Evolutionary conservation across 2,329 filamentous ascomycete genomes (phyloP).

Genomic region (Myriosclerotinia curreyana): DNA sequence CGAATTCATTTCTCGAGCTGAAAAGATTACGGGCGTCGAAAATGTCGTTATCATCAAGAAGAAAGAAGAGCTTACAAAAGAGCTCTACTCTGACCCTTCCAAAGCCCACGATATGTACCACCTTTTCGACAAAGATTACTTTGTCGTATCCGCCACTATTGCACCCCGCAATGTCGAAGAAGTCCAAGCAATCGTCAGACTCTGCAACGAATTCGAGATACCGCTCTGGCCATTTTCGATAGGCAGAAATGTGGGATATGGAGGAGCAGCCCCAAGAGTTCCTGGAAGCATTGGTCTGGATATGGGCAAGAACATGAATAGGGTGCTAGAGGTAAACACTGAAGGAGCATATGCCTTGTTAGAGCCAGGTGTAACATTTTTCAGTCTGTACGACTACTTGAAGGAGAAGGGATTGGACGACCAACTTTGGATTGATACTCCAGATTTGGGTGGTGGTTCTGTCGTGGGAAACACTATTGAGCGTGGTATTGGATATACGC

Average conservation of each 20-base stretch:
- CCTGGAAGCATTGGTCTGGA: slow-evolving; percentile 51
- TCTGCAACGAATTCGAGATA: slow-evolving; percentile 45
- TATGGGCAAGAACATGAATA: slow-evolving; percentile 53
- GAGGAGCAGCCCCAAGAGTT: slow-evolving; percentile 51
- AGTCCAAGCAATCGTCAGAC: slow-evolving; percentile 47
- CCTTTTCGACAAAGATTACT: slow-evolving; percentile 44
- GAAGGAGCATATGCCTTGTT: slow-evolving; percentile 50
- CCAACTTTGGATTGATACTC: slow-evolving; percentile 45
- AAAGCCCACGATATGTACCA: slow-evolving; percentile 42
- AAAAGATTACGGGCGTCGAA: slow-evolving; percentile 4
- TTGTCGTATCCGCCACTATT: slow-evolving; percentile 33
- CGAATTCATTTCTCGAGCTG: slow-evolving; percentile 18
- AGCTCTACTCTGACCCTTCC: slow-evolving; percentile 23
- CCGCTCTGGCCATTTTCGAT: slow-evolving; percentile 48
- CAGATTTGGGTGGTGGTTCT: slow-evolving; percentile 43
- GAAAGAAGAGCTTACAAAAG: slow-evolving; percentile 22
- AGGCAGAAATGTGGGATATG: slow-evolving; percentile 48
- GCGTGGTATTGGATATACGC: slow-evolving; percentile 48
- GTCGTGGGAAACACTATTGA: slow-evolving; percentile 49
- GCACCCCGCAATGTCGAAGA: slow-evolving; percentile 41
- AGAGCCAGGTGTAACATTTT: slow-evolving; percentile 55
- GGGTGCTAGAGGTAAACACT: slow-evolving; percentile 50
- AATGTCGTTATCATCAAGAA: slow-evolving; percentile 24
- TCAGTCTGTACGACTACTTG: slow-evolving; percentile 51
- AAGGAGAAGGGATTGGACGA: slow-evolving; percentile 43